These are phyloP conservation scores for Tephrocybe sp. DNA, from an alignment of 768 basidiomycete genomes.

Conservation along the genomic window DNA sequence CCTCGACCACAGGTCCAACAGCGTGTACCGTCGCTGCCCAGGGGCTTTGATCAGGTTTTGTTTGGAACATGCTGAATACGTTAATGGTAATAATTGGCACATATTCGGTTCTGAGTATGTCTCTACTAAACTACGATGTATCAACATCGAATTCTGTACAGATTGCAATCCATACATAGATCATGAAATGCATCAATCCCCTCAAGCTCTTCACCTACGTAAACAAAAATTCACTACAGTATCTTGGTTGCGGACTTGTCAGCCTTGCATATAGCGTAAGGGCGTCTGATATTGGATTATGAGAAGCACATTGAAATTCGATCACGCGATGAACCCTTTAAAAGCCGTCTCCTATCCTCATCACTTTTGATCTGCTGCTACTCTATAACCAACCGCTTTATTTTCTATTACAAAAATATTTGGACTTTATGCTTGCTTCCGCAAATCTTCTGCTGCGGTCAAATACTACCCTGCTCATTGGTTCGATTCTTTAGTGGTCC, in stretches of 20 bases:
- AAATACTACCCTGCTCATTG: neutral
- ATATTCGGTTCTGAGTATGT: neutral
- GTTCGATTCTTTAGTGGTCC: neutral
- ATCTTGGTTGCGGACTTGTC: too few relatives aligned
- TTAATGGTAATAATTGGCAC: neutral
- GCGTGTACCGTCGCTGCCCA: conserved; percentile 2
- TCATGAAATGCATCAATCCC: too few relatives aligned
- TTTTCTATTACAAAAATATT: neutral
- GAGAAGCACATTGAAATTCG: too few relatives aligned
- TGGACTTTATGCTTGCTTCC: neutral
- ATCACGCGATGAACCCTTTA: too few relatives aligned
- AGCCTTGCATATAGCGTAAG: too few relatives aligned
- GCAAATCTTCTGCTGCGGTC: neutral
- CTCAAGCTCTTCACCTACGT: too few relatives aligned
- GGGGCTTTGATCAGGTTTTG: neutral
- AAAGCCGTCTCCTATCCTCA: too few relatives aligned
- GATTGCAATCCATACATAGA: too few relatives aligned
- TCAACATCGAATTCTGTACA: neutral
- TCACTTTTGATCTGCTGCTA: neutral
- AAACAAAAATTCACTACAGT: too few relatives aligned
- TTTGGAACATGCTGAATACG: neutral
- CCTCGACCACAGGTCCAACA: neutral
- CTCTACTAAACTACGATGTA: neutral
- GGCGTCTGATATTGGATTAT: too few relatives aligned
- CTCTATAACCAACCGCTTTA: too few relatives aligned